phyloP scores from a whole-genome alignment of 2,329 filamentous ascomycete genomes.

The Drechslerella dactyloides region DNA sequence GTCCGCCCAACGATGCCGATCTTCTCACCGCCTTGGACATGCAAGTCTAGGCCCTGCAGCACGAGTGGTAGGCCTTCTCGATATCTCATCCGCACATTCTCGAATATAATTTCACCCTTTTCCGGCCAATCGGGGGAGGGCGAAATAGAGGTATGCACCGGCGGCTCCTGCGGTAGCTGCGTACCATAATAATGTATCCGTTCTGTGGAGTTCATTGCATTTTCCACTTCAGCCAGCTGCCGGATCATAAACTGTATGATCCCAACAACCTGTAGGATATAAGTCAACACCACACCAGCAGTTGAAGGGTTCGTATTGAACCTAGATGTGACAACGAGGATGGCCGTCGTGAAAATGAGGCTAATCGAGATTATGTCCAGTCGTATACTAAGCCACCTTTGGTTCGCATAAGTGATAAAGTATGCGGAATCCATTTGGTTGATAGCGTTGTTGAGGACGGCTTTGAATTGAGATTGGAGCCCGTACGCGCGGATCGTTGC shows the following conservation, averaged over 20 bases:
- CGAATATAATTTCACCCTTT: slow-evolving; percentile 78
- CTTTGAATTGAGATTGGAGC: slow-evolving; percentile 75
- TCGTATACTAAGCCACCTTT: slow-evolving; percentile 87
- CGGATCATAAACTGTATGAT: slow-evolving; percentile 96
- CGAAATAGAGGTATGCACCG: slow-evolving; percentile 72
- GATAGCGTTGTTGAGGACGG: slow-evolving; percentile 72
- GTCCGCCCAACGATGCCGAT: slow-evolving; percentile 83
- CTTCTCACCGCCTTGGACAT: slow-evolving; percentile 75
- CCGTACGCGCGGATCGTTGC: slow-evolving; percentile 90
- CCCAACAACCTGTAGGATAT: slow-evolving; percentile 90
- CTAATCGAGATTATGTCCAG: slow-evolving; percentile 83
- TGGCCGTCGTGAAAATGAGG: slow-evolving; percentile 84
- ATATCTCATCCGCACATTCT: slow-evolving; percentile 79
- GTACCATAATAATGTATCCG: slow-evolving; percentile 93
- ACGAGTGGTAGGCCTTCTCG: slow-evolving; percentile 74
- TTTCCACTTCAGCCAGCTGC: slow-evolving; percentile 96
- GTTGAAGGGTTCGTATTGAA: slow-evolving; percentile 86
- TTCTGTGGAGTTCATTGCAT: slow-evolving; percentile 98
- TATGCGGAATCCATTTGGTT: slow-evolving; percentile 95
- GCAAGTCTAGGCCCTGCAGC: slow-evolving; percentile 72
- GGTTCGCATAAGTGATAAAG: slow-evolving; percentile 92
- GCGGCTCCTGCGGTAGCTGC: slow-evolving; percentile 86
- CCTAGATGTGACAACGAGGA: slow-evolving; percentile 88
- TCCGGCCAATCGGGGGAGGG: slow-evolving; percentile 82
- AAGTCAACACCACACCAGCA: slow-evolving; percentile 84